These are phyloP conservation scores for Fusarium falciforme DNA, from an alignment of 2,329 filamentous ascomycete genomes.

Conservation along the genomic window DNA sequence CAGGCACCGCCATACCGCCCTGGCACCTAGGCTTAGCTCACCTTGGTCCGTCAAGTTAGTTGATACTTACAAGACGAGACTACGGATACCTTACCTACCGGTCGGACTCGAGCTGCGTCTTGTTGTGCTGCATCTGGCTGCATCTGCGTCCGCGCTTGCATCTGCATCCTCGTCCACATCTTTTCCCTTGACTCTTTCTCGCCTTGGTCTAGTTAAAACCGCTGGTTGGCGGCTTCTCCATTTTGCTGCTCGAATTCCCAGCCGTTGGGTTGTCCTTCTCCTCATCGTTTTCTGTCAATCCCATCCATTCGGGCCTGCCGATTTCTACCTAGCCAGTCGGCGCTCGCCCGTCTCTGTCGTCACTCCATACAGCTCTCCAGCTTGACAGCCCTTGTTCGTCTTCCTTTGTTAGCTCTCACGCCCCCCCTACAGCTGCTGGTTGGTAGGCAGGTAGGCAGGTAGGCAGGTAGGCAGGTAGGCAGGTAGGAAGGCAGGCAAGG, in stretches of 20 bases:
- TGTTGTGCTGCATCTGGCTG: neutral
- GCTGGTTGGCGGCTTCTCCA: conserved; percentile 23
- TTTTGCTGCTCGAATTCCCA: conserved; percentile 23
- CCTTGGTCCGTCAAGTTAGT: conserved; percentile 22
- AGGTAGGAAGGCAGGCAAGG: neutral
- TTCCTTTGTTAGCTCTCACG: conserved; percentile 33
- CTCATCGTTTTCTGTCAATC: conserved; percentile 40
- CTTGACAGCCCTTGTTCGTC: conserved; percentile 32
- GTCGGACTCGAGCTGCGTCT: conserved; percentile 24
- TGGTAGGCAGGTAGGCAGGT: neutral
- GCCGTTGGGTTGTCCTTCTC: conserved; percentile 25
- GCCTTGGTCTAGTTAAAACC: conserved; percentile 24
- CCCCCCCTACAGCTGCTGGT: conserved; percentile 18
- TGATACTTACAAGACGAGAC: conserved; percentile 25
- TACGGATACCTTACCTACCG: conserved; percentile 15
- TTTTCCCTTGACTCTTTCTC: conserved; percentile 24
- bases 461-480: neutral
- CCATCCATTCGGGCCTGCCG: conserved; percentile 40
- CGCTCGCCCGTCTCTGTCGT: conserved; percentile 35
- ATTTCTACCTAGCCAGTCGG: conserved; percentile 41
- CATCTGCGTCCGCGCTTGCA: conserved; percentile 6
- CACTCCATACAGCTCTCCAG: conserved; percentile 30
- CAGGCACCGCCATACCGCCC: conserved; percentile 34
- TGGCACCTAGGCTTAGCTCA: conserved; percentile 14
- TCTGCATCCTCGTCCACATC: conserved; percentile 24